A percentile compares a stretch with the other conserved stretches of the same genome.
Conservation (phyloP, 169 alveolate genomes). For the Perkinsus marinus region DNA sequence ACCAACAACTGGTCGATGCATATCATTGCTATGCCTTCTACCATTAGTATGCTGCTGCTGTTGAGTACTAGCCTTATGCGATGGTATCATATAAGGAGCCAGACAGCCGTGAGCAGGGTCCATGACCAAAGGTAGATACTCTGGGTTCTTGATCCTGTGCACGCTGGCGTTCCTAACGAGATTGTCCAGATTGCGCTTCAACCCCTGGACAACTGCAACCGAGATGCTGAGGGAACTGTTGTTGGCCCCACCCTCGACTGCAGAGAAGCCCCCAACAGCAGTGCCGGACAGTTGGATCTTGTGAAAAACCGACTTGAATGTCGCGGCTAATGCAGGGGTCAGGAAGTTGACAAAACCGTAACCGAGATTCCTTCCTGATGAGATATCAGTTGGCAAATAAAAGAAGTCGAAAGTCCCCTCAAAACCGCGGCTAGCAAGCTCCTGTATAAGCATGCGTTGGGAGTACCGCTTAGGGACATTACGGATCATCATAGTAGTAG, state of each 20-base stretch:
- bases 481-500: conserved; percentile 35
- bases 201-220: not conserved
- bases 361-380: not conserved
- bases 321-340: conserved; percentile 14
- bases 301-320: not conserved
- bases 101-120: not conserved
- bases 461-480: conserved; percentile 51
- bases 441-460: conserved; percentile 25
- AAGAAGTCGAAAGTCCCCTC: not conserved
- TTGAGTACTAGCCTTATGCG: not conserved
- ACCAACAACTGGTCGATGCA: not conserved
- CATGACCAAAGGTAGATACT: not conserved
- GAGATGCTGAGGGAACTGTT: not conserved
- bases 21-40: not conserved
- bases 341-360: not conserved
- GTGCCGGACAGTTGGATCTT: not conserved
- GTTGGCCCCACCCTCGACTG: not conserved
- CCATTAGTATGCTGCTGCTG: not conserved
- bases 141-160: not conserved
- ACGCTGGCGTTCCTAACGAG: not conserved
- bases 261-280: not conserved
- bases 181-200: not conserved
- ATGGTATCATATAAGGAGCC: not conserved
- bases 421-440: conserved; percentile 11
- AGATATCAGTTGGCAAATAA: not conserved